These are phyloP conservation scores for Microdochium bolleyi DNA, from an alignment of 2,329 filamentous ascomycete species.

Conservation along the genomic window DNA sequence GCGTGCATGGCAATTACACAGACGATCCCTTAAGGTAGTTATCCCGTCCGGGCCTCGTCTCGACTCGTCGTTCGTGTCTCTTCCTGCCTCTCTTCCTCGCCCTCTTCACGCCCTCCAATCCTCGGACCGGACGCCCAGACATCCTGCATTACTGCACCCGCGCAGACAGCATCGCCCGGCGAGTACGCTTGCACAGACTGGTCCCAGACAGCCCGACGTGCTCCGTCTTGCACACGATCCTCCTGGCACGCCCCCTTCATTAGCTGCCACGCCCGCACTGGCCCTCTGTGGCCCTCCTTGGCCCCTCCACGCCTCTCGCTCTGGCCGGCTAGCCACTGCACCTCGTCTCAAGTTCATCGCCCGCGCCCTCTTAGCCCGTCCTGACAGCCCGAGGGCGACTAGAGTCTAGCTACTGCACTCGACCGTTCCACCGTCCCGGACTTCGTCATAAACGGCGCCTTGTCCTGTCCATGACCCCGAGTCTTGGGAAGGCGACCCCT, in stretches of 20 bases:
- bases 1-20: no score
- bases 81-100: not conserved
- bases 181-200: not conserved
- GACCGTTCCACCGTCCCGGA: not conserved
- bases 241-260: constrained; percentile 1
- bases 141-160: no score
- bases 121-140: no score
- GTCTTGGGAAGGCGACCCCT: not conserved
- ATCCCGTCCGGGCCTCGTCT: not conserved
- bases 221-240: not conserved
- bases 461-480: not conserved
- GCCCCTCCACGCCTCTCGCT: not conserved
- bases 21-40: no score
- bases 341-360: not conserved
- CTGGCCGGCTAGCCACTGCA: not conserved
- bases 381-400: not conserved
- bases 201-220: not conserved
- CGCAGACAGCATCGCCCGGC: no score
- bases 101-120: not conserved
- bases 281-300: not conserved
- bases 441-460: not conserved
- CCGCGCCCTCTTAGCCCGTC: no score
- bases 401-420: not conserved
- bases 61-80: not conserved
- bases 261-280: not conserved